Base-by-base conservation (phyloP, 2,329 filamentous ascomycete genomes). In the Alternaria consortialis region DNA sequence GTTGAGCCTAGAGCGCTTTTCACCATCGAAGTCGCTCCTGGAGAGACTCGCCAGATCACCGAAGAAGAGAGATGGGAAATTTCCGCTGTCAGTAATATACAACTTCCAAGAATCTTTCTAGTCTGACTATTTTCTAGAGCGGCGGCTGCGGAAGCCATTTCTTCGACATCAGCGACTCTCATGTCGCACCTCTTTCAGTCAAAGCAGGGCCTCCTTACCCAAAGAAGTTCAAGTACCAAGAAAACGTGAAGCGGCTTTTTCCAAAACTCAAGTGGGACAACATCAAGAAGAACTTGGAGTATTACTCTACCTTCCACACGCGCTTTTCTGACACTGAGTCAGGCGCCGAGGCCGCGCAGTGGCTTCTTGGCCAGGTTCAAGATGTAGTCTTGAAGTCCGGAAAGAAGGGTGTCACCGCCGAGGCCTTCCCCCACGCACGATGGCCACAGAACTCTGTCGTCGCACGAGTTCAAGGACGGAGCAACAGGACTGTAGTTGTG, bases 401-500 rank as follows among this genome's bases (percentile, higher is more conserved):
- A 42, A 42, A 25, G 39, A 15, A 25, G 5, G 39, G 39, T 3
- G 20, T 42, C 15, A 42, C 20, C 12, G 39, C 39, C 5, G 17
- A 25, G 15, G 39, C 39, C 0, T 42, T 42, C 3, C 20, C 39
- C 9, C 20, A 42, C 20, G 20, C 20, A 13, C 20, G 39, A 42
- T 42, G 39, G 39, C 39, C 39, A 59, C 94, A 98, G 75, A 90
- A 90, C 80, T 94, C 90, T 61, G 89, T 97, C 72, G 95, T 97
- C 73, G 93, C 92, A 6, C 93, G 90, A 4, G 92, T 98, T 48
- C 94, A 94, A 0, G 94, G 94, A 53, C 85, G 90, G 80, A 90
- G 86, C 47, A 89, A 94, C 72, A 90, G 89, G 74, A 97, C 93
- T 0, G 86, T 95, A 39, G 89, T 97, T 17, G 89, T 97, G 65